A percentile compares a stretch with the other conserved stretches of the same genome.
phyloP scores from a whole-genome alignment of 139 green algal genomes.

The Chlorella ohadii region DNA sequence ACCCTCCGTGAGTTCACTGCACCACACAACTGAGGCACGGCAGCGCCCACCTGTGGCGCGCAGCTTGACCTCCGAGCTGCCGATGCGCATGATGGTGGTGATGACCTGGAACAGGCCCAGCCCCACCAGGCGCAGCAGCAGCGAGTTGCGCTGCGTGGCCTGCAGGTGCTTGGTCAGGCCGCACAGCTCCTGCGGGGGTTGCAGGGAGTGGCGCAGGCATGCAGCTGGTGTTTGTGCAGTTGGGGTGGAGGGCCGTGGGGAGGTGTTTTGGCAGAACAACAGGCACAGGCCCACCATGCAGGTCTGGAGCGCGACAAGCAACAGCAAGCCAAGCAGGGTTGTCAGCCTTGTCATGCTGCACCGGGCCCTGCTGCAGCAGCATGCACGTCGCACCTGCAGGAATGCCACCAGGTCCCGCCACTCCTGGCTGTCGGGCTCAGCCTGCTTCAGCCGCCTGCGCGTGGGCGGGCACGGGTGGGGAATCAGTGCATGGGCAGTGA shows the following conservation, averaged over 20 bases:
- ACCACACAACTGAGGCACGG: too few relatives aligned
- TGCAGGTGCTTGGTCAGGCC: constrained; percentile 89
- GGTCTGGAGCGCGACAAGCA: too few relatives aligned
- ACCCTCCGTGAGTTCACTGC: too few relatives aligned
- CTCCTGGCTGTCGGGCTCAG: constrained; percentile 31
- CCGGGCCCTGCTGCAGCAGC: too few relatives aligned
- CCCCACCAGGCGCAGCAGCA: constrained; percentile 80
- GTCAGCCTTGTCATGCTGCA: too few relatives aligned
- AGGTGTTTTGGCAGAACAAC: too few relatives aligned
- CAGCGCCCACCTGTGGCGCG: constrained; percentile 6
- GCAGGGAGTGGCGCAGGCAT: too few relatives aligned
- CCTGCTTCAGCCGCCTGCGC: constrained; percentile 13
- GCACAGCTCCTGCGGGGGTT: constrained; percentile 97
- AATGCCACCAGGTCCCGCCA: constrained; percentile 92
- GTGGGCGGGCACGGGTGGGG: not conserved
- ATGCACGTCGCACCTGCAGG: constrained; percentile 71
- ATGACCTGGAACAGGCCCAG: constrained; percentile 83
- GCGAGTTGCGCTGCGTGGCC: constrained; percentile 54
- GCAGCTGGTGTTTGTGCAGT: too few relatives aligned
- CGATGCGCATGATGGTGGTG: constrained; percentile 6
- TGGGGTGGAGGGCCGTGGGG: too few relatives aligned
- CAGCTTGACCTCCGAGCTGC: constrained; percentile 26
- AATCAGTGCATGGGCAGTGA: constrained; percentile 14
- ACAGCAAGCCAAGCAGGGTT: too few relatives aligned
- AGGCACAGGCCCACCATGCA: too few relatives aligned